Percentiles rank a stretch among this genome's conserved stretches.
These are phyloP conservation scores for Bruguiera gymnorhiza DNA, from an alignment of 345 rosid species.

Conservation along the genomic window DNA sequence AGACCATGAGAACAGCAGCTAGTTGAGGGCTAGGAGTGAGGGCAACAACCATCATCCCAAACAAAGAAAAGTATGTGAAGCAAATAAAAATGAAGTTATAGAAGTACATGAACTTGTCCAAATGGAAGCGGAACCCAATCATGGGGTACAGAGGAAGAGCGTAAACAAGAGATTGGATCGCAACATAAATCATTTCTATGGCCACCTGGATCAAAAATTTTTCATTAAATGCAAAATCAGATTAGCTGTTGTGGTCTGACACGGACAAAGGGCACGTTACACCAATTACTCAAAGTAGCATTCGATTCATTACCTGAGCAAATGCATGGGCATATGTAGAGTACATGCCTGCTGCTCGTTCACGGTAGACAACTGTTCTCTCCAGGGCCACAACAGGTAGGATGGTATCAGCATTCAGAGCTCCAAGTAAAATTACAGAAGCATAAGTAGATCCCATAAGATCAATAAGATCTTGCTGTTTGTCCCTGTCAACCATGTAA, in stretches of 20 bases:
- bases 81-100: neutral
- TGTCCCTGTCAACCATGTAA: conserved; percentile 1
- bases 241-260: too few relatives aligned
- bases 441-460: neutral
- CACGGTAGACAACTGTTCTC: neutral
- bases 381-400: neutral
- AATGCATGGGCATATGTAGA: conserved; percentile 3
- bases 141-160: neutral
- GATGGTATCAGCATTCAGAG: neutral
- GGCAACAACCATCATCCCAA: neutral
- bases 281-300: too few relatives aligned
- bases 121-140: neutral
- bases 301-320: neutral
- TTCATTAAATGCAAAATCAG: too few relatives aligned
- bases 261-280: too few relatives aligned
- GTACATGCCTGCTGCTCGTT: conserved; percentile 4
- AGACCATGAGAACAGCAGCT: neutral
- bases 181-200: neutral
- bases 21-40: neutral
- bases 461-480: neutral
- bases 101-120: neutral
- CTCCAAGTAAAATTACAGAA: neutral
- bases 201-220: neutral
- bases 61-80: conserved; percentile 3
- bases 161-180: neutral